A percentile compares a stretch with the other conserved stretches of the same genome.
These are phyloP conservation scores for Colletotrichum magnum DNA, from an alignment of 2,329 filamentous ascomycete genomes.

Conservation along the genomic window DNA sequence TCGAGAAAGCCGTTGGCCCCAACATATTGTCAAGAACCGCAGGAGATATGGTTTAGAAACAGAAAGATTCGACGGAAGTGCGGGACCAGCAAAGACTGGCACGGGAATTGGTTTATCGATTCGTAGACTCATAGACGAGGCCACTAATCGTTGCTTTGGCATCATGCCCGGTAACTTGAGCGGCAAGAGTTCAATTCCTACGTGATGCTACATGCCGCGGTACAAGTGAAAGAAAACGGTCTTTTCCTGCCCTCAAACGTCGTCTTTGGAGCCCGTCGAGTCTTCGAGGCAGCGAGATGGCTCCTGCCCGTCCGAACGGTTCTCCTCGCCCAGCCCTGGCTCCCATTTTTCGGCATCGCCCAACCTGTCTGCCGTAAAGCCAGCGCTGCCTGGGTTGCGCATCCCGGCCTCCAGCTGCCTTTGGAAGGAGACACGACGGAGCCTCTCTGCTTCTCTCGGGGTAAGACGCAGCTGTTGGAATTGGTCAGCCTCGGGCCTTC, in stretches of 20 bases:
- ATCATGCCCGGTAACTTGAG: too few species aligned
- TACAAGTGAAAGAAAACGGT: neutral
- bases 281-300: neutral
- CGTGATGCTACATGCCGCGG: too few species aligned
- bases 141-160: too few species aligned
- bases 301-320: neutral
- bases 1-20: too few species aligned
- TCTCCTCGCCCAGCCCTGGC: neutral
- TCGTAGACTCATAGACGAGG: too few species aligned
- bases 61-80: too few species aligned
- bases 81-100: too few species aligned
- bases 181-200: too few species aligned
- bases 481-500: neutral
- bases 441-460: conserved; percentile 65
- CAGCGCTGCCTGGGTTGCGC: conserved; percentile 62
- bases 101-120: too few species aligned
- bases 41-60: too few species aligned
- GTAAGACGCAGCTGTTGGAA: conserved; percentile 62
- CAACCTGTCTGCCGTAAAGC: conserved; percentile 58
- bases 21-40: too few species aligned
- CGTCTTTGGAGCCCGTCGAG: neutral
- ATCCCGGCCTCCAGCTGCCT: conserved; percentile 68
- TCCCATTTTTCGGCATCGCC: conserved; percentile 49
- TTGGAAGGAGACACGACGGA: conserved; percentile 70
- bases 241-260: neutral